Conservation (phyloP, 2,329 filamentous ascomycete species). For the Rhinocladiella similis region DNA sequence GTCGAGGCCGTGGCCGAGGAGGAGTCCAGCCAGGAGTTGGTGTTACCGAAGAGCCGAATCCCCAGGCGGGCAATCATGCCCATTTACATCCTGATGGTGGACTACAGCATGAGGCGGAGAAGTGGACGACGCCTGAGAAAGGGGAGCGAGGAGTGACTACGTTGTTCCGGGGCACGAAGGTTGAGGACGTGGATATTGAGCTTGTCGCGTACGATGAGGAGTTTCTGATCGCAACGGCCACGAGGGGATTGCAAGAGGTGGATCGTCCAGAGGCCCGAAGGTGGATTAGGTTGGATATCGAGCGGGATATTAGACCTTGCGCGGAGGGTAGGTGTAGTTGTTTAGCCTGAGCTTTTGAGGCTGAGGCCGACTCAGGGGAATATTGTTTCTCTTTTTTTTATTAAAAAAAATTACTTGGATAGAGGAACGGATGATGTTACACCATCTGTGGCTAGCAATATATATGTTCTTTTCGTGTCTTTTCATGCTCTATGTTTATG, state of each 20-base stretch:
- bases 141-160: constrained; percentile 49
- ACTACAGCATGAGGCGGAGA: constrained; percentile 14
- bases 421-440: too few species aligned
- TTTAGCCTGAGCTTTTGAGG: constrained; percentile 16
- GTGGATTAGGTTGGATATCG: constrained; percentile 48
- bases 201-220: constrained; percentile 59
- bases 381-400: too few species aligned
- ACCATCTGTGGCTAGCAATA: too few species aligned
- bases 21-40: constrained; percentile 1
- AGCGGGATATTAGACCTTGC: constrained; percentile 46
- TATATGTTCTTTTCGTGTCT: too few species aligned
- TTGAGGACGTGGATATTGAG: constrained; percentile 57
- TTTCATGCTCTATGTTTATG: too few species aligned
- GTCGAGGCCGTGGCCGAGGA: not conserved
- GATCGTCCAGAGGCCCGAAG: constrained; percentile 35
- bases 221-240: constrained; percentile 60
- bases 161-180: constrained; percentile 46
- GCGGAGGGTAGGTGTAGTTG: constrained; percentile 41
- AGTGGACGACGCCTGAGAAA: constrained; percentile 35
- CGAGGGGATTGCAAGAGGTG: constrained; percentile 35
- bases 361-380: too few species aligned
- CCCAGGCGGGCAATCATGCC: not conserved
- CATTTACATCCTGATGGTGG: constrained; percentile 1
- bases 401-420: too few species aligned
- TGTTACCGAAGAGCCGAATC: not conserved